Conservation (phyloP, 371 early-diverging fungal species). For the Capniomyces stellatus region DNA sequence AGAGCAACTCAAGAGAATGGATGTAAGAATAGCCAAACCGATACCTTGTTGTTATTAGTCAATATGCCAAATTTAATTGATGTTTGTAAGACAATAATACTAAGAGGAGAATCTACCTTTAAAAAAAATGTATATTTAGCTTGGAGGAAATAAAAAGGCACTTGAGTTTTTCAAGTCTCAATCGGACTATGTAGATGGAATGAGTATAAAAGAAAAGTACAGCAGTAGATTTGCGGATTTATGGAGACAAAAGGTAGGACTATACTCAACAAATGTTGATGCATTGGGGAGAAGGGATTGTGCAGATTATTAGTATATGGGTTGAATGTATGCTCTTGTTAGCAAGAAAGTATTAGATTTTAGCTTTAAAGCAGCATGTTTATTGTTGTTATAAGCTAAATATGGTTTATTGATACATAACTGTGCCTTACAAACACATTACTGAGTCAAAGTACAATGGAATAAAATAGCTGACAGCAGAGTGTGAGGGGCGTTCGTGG, state of each 20-base stretch:
- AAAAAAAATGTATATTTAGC: slow-evolving; percentile 13
- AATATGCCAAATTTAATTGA: background rate
- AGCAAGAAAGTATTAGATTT: too few species aligned
- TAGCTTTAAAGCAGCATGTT: too few species aligned
- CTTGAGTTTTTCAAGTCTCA: slow-evolving; percentile 69
- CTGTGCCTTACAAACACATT: too few species aligned
- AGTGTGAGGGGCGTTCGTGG: slow-evolving; percentile 57
- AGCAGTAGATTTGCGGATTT: slow-evolving; percentile 64
- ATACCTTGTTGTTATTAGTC: background rate
- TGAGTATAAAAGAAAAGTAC: slow-evolving; percentile 73
- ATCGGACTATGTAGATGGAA: slow-evolving; percentile 56
- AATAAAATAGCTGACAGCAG: slow-evolving; percentile 41
- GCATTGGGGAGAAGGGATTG: too few species aligned
- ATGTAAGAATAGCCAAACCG: slow-evolving; percentile 24
- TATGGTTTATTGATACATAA: too few species aligned
- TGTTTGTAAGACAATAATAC: too few species aligned
- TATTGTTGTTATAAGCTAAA: too few species aligned
- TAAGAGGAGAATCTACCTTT: too few species aligned
- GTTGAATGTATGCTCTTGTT: too few species aligned
- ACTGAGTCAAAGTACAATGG: too few species aligned
- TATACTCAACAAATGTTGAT: slow-evolving; percentile 1
- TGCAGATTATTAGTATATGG: too few species aligned
- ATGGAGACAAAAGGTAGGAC: slow-evolving; percentile 57
- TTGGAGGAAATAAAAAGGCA: slow-evolving; percentile 87
- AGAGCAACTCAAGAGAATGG: slow-evolving; percentile 87